Percentiles rank a stretch among this genome's conserved stretches.
phyloP scores from a whole-genome alignment of 169 alveolate genomes.

The Plasmodium malariae region DNA sequence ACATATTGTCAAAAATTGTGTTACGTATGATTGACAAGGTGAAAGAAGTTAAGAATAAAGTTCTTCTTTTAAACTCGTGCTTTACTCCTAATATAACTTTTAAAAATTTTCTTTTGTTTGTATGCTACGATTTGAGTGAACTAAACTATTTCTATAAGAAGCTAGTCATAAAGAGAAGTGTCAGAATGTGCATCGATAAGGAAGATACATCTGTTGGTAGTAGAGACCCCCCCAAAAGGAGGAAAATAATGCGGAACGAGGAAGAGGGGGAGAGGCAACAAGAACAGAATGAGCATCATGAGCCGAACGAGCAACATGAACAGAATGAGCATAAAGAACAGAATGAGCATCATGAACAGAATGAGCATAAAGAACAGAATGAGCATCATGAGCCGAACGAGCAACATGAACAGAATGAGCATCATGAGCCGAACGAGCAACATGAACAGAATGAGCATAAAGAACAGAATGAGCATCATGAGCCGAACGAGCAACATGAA shows the following conservation, averaged over 20 bases:
- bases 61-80: conserved; percentile 8
- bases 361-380: background rate
- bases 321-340: background rate
- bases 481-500: no score
- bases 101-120: conserved; percentile 52
- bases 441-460: background rate
- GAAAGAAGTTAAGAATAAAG: conserved; percentile 15
- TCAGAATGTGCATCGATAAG: background rate
- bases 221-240: background rate
- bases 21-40: conserved; percentile 31
- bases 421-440: no score
- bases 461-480: no score
- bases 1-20: conserved; percentile 25
- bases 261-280: background rate
- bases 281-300: background rate
- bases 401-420: background rate
- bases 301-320: background rate
- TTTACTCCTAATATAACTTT: conserved; percentile 39
- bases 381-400: background rate
- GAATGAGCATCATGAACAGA: background rate
- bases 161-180: conserved; percentile 2
- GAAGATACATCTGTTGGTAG: background rate
- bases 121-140: conserved; percentile 51
- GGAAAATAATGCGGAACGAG: background rate
- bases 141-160: conserved; percentile 9